A percentile compares a stretch with the other conserved stretches of the same genome.
These are phyloP conservation scores for Chrysochromulina tobinii DNA, from an alignment of 78 protist species.

Conservation along the genomic window DNA sequence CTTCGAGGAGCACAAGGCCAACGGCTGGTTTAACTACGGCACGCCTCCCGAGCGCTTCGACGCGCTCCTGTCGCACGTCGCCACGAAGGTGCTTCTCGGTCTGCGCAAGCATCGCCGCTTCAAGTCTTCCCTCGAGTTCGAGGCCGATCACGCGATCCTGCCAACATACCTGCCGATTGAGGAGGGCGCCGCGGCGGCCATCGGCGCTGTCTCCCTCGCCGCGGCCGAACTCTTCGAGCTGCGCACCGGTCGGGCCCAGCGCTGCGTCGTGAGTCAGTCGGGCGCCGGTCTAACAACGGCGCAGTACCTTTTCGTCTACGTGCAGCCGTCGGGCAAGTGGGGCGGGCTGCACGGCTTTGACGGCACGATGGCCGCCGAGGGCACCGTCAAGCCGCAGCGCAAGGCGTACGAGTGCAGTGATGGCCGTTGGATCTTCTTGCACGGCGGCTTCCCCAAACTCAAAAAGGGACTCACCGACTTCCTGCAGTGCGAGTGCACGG, in stretches of 20 bases:
- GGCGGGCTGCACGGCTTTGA: not conserved
- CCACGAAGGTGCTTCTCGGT: not conserved
- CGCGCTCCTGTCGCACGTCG: not conserved
- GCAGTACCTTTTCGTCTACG: not conserved
- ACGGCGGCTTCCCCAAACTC: constrained; percentile 1
- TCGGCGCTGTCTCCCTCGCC: not conserved
- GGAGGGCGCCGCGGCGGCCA: not conserved
- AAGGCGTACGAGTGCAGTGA: not conserved
- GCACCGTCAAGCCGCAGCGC: not conserved
- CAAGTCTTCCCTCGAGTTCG: not conserved
- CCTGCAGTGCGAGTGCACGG: not conserved
- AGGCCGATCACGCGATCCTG: not conserved
- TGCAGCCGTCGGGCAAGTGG: not conserved
- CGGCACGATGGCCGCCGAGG: not conserved
- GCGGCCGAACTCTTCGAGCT: not conserved
- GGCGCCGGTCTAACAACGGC: not conserved
- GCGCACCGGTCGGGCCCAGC: not conserved
- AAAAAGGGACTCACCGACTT: not conserved
- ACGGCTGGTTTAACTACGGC: not conserved
- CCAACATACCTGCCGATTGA: not conserved
- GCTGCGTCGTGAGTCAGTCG: not conserved
- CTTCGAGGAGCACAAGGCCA: not conserved
- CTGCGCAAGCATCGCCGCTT: not conserved
- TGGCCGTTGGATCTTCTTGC: not conserved
- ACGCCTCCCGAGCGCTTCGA: not conserved